Percentiles rank a stretch among this genome's conserved stretches.
Evolutionary conservation across 2,329 filamentous ascomycete genomes (phyloP).

Genomic region (Tolypocladium tropicale): DNA sequence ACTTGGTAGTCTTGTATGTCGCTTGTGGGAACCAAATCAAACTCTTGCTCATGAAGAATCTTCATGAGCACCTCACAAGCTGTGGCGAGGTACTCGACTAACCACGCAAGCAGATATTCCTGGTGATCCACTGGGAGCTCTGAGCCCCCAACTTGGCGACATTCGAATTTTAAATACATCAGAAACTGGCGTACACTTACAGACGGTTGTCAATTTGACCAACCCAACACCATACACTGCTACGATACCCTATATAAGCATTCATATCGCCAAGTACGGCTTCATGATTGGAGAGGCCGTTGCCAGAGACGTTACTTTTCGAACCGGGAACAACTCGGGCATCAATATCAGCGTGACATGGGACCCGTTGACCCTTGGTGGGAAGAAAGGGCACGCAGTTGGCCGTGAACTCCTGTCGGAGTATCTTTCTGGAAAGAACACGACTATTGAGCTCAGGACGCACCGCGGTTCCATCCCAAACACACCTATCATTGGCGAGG

Average conservation of each 20-base stretch:
- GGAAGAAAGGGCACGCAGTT: constrained; percentile 46
- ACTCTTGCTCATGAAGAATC: neutral
- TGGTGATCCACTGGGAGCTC: constrained; percentile 35
- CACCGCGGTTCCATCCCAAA: constrained; percentile 65
- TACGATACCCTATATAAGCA: constrained; percentile 66
- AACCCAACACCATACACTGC: constrained; percentile 87
- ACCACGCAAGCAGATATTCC: constrained; percentile 44
- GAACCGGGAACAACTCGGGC: constrained; percentile 61
- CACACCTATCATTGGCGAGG: constrained; percentile 60
- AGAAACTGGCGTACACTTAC: constrained; percentile 57
- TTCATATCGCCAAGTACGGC: constrained; percentile 65
- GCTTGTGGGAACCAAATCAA: neutral
- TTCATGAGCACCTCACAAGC: constrained; percentile 9
- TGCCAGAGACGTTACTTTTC: constrained; percentile 51
- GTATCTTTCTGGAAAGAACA: constrained; percentile 83
- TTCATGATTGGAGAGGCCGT: constrained; percentile 67
- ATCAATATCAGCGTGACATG: constrained; percentile 60
- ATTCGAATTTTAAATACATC: constrained; percentile 66
- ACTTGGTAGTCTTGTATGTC: constrained; percentile 17
- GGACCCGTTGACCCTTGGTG: constrained; percentile 56
- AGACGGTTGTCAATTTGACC: constrained; percentile 68
- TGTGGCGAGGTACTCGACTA: constrained; percentile 16
- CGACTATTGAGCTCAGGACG: constrained; percentile 62
- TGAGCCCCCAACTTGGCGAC: constrained; percentile 56
- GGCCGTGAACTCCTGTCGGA: constrained; percentile 70